These are phyloP conservation scores for Trichoderma asperelloides DNA, from an alignment of 495 filamentous ascomycete genomes.

Conservation along the genomic window DNA sequence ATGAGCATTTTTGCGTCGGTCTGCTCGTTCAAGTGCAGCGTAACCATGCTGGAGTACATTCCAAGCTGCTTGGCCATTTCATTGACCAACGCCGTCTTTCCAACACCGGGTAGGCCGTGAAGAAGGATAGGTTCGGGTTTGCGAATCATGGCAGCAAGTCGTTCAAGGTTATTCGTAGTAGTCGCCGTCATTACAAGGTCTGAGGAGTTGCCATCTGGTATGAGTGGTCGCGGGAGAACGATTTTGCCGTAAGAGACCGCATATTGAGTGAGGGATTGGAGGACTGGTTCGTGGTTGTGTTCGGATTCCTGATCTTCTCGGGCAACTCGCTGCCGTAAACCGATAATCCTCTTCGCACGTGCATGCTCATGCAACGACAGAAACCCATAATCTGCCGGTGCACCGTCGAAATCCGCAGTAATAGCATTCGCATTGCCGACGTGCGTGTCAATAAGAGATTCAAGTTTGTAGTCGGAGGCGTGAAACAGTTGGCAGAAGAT, in stretches of 20 bases:
- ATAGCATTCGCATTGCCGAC: conserved; percentile 50
- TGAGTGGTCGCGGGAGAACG: conserved; percentile 57
- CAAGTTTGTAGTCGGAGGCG: conserved; percentile 68
- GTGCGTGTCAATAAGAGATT: conserved; percentile 58
- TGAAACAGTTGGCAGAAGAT: conserved; percentile 69
- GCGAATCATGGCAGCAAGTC: conserved; percentile 57
- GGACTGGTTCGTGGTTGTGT: conserved; percentile 11
- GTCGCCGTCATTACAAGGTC: conserved; percentile 65
- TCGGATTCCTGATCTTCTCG: conserved; percentile 15
- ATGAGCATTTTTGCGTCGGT: conserved; percentile 92
- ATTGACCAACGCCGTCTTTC: conserved; percentile 81
- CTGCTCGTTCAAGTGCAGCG: conserved; percentile 92
- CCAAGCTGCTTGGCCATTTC: conserved; percentile 71
- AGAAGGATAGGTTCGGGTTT: conserved; percentile 62
- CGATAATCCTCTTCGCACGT: conserved; percentile 22
- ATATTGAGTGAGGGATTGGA: conserved; percentile 30
- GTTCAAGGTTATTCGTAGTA: conserved; percentile 57
- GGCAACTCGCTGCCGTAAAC: not conserved
- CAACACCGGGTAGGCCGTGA: conserved; percentile 74
- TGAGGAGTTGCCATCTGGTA: conserved; percentile 37
- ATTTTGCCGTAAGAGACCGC: conserved; percentile 46
- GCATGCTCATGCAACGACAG: conserved; percentile 71
- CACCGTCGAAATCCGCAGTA: conserved; percentile 65
- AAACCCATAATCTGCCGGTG: conserved; percentile 72
- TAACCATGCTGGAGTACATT: conserved; percentile 68